Conservation (phyloP, 805 yeast genomes). For the Zygosaccharomyces kombuchaensis region DNA sequence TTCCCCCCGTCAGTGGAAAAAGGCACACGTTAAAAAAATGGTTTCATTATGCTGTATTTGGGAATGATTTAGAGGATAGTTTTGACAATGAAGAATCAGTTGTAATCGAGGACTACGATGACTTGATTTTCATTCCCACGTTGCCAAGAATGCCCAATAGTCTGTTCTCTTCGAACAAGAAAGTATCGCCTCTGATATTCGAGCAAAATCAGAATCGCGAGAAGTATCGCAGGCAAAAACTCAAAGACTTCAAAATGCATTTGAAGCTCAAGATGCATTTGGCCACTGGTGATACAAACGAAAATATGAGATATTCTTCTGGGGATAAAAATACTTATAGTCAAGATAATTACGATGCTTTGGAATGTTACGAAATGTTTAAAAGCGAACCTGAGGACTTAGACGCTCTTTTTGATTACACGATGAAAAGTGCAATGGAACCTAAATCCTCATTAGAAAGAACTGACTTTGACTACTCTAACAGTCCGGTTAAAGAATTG, state of each 20-base stretch:
- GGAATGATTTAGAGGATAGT: conserved; percentile 16
- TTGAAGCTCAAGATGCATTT: conserved; percentile 8
- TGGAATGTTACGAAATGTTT: conserved; percentile 16
- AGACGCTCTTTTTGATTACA: conserved; percentile 17
- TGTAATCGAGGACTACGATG: conserved; percentile 12
- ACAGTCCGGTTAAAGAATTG: conserved; percentile 1
- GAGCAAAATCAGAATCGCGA: conserved; percentile 1
- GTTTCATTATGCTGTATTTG: conserved; percentile 15
- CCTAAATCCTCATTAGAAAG: neutral
- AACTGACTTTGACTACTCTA: neutral
- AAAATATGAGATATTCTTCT: neutral
- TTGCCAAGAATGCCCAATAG: neutral
- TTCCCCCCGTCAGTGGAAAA: conserved; percentile 1
- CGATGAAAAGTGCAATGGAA: conserved; percentile 12
- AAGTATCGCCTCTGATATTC: neutral
- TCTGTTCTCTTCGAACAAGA: neutral
- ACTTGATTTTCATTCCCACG: conserved; percentile 12
- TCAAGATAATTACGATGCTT: neutral
- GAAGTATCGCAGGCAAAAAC: conserved; percentile 9
- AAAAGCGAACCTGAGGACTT: conserved; percentile 17
- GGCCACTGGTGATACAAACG: neutral
- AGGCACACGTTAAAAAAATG: conserved; percentile 13
- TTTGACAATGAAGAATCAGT: conserved; percentile 15
- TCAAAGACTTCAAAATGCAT: conserved; percentile 9
- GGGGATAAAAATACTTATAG: neutral